These are phyloP conservation scores for Zygnema cylindricum DNA, from an alignment of 139 green algal genomes.

Conservation along the genomic window DNA sequence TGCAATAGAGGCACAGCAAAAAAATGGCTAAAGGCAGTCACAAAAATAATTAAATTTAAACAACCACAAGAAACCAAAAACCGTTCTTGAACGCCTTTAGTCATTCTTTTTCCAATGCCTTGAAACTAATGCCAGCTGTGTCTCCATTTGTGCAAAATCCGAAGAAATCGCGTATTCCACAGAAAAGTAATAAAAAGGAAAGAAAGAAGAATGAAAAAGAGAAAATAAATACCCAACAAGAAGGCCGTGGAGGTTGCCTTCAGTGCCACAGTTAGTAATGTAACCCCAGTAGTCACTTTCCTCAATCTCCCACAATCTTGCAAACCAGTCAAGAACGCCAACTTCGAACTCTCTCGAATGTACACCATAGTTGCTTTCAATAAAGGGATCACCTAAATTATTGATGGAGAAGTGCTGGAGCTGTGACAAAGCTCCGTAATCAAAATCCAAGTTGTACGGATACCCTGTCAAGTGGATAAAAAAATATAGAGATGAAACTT, in stretches of 20 bases:
- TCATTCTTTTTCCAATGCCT: no score
- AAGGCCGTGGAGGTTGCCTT: slow-evolving; percentile 98
- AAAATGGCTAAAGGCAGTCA: no score
- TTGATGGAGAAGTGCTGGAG: slow-evolving; percentile 91
- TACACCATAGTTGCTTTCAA: slow-evolving; percentile 96
- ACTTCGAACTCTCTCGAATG: slow-evolving; percentile 90
- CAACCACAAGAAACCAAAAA: no score
- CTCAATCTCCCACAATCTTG: slow-evolving; percentile 92
- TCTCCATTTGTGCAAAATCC: background rate
- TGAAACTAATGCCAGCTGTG: no score
- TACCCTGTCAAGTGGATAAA: no score
- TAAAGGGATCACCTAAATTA: slow-evolving; percentile 96
- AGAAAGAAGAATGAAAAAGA: background rate
- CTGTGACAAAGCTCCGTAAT: slow-evolving; percentile 83
- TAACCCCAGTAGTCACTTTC: slow-evolving; percentile 95
- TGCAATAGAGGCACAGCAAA: no score
- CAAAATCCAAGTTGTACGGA: slow-evolving; percentile 99
- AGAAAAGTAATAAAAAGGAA: background rate
- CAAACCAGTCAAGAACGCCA: slow-evolving; percentile 97
- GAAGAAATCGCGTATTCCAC: background rate
- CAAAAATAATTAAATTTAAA: no score
- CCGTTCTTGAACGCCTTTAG: no score
- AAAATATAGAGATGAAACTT: no score
- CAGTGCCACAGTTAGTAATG: slow-evolving; percentile 98
- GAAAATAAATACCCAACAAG: slow-evolving; percentile 73